Evolutionary conservation across 139 green algal species (phyloP).

Genomic region (Axilococcus clingmanii): DNA sequence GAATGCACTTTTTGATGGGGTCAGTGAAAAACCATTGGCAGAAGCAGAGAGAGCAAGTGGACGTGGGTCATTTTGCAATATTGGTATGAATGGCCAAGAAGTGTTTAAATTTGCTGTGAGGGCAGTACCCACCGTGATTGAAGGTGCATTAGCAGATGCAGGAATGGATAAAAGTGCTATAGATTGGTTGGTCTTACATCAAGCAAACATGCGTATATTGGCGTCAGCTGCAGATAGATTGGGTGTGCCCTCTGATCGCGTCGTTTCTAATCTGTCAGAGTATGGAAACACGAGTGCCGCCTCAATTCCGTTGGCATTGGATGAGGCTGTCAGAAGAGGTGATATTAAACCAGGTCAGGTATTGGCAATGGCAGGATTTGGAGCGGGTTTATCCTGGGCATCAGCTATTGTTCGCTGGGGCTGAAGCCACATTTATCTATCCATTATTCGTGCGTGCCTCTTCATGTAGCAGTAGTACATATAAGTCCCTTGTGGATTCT

Average conservation of each 20-base stretch:
- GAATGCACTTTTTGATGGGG: slow-evolving; percentile 37
- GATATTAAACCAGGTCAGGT: slow-evolving; percentile 57
- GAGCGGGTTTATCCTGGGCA: slow-evolving; percentile 88
- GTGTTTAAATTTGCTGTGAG: slow-evolving; percentile 98
- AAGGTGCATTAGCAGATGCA: slow-evolving; percentile 61
- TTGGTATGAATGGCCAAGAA: slow-evolving; percentile 91
- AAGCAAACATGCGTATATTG: slow-evolving; percentile 96
- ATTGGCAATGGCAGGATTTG: slow-evolving; percentile 90
- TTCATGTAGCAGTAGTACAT: too few relatives aligned
- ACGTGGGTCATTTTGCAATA: slow-evolving; percentile 56
- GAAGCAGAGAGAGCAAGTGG: not conserved
- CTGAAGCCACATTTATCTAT: too few relatives aligned
- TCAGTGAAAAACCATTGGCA: slow-evolving; percentile 9
- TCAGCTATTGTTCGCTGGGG: slow-evolving; percentile 83
- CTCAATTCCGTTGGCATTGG: slow-evolving; percentile 89
- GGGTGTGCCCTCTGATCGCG: slow-evolving; percentile 49
- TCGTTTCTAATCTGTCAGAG: slow-evolving; percentile 74
- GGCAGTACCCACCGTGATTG: slow-evolving; percentile 75
- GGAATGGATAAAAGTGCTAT: slow-evolving; percentile 55
- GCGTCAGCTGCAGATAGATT: slow-evolving; percentile 76
- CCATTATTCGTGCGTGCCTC: too few relatives aligned
- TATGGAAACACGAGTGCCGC: slow-evolving; percentile 97
- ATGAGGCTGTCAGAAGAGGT: slow-evolving; percentile 80
- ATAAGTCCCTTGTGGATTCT: too few relatives aligned
- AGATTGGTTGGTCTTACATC: slow-evolving; percentile 91